Evolutionary conservation across 768 basidiomycete genomes (phyloP), one percentile per base, ranked within the genome.

Genomic region (Sarcodon sp.): DNA sequence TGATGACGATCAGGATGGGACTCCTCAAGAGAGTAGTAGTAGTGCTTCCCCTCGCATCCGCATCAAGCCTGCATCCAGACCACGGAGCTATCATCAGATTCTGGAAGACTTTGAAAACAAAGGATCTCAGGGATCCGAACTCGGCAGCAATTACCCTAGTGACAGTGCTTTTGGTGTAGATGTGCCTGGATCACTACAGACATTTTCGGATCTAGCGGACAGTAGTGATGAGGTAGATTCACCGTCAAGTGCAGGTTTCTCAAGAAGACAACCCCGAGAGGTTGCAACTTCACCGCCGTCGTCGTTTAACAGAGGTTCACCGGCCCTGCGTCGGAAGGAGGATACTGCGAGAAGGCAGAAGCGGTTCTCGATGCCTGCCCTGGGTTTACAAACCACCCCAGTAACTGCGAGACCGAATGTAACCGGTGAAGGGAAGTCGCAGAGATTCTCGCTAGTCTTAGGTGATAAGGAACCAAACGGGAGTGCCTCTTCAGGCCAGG

Each of bases 361-460:
- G 58, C 73, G 83, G 35, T 87, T 87, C 56, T 87, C 87, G 44
- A 51, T 83, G 45, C 83, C 86, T 43, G 83, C 83, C n/a, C 69
- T 89, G 35, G 84, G 81, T 35, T 53, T 88, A 60, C 84, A 87
- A 53, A 78, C 79, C 32, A 77, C 78, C 32, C 77, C 74, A 13
- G 84, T 88, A 11, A 82, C 79, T 31, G 75, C 81, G 16, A 71
- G 76, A 15, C 73, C 76, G 35, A 64, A 51, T 44, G 50, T 55
- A 18, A 56, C 54, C 21, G 63, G 62, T 11, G 66, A 61, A 50
- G 69, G 63, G 51, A 57, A 63, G 43, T 60, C 66, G 54, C 72
- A 68, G 56, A 67, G 83, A 51, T 82, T 81, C 52, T 80, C 80
- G 15, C 66, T 83, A 3, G 69, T 83, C 35, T 66, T 83, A 0